Evolutionary conservation across 1,284 basidiomycete species (phyloP).

Genomic region (Schizopora paradoxa): DNA sequence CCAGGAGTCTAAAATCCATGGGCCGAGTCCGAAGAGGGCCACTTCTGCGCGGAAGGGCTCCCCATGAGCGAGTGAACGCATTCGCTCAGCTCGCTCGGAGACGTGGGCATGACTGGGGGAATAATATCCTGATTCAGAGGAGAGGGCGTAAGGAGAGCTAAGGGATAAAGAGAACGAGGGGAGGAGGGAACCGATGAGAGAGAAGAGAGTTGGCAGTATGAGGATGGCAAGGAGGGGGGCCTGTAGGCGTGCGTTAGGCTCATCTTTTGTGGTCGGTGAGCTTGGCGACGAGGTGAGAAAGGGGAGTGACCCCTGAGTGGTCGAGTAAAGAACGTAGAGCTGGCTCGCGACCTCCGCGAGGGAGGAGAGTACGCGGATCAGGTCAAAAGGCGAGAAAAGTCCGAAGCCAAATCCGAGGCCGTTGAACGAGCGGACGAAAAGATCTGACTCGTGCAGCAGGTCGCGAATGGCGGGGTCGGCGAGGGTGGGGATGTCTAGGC

Average conservation of each 20-base stretch:
- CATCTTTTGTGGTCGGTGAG: constrained; percentile 2
- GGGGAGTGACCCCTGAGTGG: constrained; percentile 54
- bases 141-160: constrained; percentile 33
- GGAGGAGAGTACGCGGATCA: constrained; percentile 66
- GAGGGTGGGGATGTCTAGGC: constrained; percentile 71
- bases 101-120: constrained; percentile 51
- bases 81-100: constrained; percentile 62
- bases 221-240: constrained; percentile 12
- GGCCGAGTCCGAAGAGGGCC: constrained; percentile 71
- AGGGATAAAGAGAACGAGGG: constrained; percentile 51
- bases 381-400: constrained; percentile 69
- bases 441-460: constrained; percentile 77
- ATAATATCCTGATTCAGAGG: constrained; percentile 37
- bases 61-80: constrained; percentile 66
- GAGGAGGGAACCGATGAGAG: constrained; percentile 49
- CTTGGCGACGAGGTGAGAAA: constrained; percentile 6
- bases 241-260: too few species aligned
- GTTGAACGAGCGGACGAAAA: constrained; percentile 70
- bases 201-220: constrained; percentile 36
- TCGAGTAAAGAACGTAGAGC: constrained; percentile 58
- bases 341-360: constrained; percentile 67
- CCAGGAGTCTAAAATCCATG: constrained; percentile 78
- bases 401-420: constrained; percentile 57
- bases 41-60: constrained; percentile 70
- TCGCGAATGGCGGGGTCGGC: constrained; percentile 66